phyloP scores from a whole-genome alignment of 2,329 filamentous ascomycete genomes.

The Capronia epimyces region DNA sequence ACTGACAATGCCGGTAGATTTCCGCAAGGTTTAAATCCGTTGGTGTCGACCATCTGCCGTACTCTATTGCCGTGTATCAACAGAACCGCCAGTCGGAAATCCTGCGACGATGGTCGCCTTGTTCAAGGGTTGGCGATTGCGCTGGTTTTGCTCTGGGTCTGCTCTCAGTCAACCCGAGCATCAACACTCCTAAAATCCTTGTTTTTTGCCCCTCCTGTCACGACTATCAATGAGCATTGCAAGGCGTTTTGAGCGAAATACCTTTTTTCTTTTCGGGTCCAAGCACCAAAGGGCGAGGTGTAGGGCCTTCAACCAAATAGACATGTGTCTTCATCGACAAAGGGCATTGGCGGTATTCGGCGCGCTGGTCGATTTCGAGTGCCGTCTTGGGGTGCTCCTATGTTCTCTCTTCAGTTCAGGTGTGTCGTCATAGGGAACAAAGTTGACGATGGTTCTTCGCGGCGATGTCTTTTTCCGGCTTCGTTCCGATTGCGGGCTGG shows the following conservation, averaged over 20 bases:
- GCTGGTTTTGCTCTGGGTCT: slow-evolving; percentile 6
- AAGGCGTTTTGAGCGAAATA: slow-evolving; percentile 28
- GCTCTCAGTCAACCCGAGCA: slow-evolving; percentile 4
- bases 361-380: slow-evolving; percentile 28
- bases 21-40: slow-evolving; percentile 53
- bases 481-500: slow-evolving; percentile 5
- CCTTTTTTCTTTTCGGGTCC: slow-evolving; percentile 18
- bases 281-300: slow-evolving; percentile 21
- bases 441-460: not conserved
- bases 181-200: slow-evolving; percentile 13
- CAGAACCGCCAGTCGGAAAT: slow-evolving; percentile 5
- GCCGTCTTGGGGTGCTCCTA: slow-evolving; percentile 16
- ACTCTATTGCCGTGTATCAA: slow-evolving; percentile 23
- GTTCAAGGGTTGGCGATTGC: slow-evolving; percentile 10
- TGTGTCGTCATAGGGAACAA: slow-evolving; percentile 1
- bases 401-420: slow-evolving; percentile 13
- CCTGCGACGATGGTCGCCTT: slow-evolving; percentile 15
- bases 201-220: slow-evolving; percentile 17
- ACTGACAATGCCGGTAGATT: slow-evolving; percentile 45
- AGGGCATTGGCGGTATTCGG: slow-evolving; percentile 22
- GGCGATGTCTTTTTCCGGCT: slow-evolving; percentile 1
- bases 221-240: slow-evolving; percentile 29
- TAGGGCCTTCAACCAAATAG: slow-evolving; percentile 23
- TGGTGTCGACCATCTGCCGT: slow-evolving; percentile 13
- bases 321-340: slow-evolving; percentile 27